Evolutionary conservation across 2,329 filamentous ascomycete genomes (phyloP).

Genomic region (Acrocalymma vagum): DNA sequence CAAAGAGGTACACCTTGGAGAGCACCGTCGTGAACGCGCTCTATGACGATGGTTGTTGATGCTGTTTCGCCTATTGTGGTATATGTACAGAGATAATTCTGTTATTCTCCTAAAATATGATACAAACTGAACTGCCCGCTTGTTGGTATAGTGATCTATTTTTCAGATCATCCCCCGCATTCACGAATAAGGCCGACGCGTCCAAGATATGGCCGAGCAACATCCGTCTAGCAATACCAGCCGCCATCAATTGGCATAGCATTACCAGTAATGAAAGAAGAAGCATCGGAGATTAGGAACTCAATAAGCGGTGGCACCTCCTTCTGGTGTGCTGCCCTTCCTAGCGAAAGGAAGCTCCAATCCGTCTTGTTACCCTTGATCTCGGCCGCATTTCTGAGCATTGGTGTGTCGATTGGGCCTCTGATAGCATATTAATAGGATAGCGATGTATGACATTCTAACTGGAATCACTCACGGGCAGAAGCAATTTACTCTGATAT

Average conservation of each 20-base stretch:
- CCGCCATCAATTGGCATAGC: conserved; percentile 59
- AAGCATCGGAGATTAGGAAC: conserved; percentile 57
- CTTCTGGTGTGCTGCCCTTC: conserved; percentile 33
- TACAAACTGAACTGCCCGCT: no score
- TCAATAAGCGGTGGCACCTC: conserved; percentile 56
- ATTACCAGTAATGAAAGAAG: conserved; percentile 57
- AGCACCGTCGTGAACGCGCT: no score
- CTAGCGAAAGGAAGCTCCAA: conserved; percentile 31
- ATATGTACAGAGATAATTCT: no score
- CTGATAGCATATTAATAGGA: conserved; percentile 1
- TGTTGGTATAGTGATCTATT: not conserved
- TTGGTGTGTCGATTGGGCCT: conserved; percentile 46
- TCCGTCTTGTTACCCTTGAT: conserved; percentile 27
- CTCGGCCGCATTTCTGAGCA: conserved; percentile 32
- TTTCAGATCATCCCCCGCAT: no score
- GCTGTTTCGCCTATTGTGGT: no score
- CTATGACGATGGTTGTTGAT: no score
- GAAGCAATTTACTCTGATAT: conserved; percentile 45
- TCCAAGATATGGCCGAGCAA: not conserved
- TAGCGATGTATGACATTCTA: not conserved
- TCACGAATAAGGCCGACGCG: not conserved
- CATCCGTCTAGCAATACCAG: conserved; percentile 38
- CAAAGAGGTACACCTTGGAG: no score
- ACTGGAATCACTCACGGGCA: conserved; percentile 38
- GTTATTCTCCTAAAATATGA: no score